These are phyloP conservation scores for Mallotus repandus DNA, from an alignment of 441 rosid genomes.

Conservation along the genomic window DNA sequence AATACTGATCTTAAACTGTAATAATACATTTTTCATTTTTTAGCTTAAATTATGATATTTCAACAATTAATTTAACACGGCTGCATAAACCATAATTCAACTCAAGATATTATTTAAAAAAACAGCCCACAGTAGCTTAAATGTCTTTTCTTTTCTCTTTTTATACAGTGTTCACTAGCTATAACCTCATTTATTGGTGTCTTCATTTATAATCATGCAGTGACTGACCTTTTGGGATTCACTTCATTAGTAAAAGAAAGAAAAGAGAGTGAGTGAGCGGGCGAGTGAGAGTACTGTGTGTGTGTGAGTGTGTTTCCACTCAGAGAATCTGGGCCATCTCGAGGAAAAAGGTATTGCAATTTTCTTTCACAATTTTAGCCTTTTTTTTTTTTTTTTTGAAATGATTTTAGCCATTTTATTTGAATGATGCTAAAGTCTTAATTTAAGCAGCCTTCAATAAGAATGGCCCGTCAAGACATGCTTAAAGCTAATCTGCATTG, in stretches of 20 bases:
- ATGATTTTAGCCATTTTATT: constrained; percentile 3
- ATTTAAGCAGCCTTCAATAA: neutral
- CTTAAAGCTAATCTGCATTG: no score
- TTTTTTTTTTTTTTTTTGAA: no score
- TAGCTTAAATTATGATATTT: no score
- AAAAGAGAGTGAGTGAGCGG: neutral
- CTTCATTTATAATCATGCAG: constrained; percentile 34
- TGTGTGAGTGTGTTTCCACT: constrained; percentile 19
- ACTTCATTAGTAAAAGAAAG: constrained; percentile 20
- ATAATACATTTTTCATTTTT: neutral
- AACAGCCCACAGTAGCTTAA: no score
- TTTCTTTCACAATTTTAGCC: no score
- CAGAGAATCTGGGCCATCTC: constrained; percentile 40
- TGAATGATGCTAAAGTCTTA: neutral
- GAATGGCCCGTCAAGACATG: neutral
- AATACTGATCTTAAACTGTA: neutral
- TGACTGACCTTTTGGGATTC: constrained; percentile 28
- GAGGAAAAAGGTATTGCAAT: constrained; percentile 40
- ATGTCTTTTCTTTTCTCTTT: neutral
- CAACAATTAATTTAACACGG: no score
- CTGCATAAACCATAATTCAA: no score
- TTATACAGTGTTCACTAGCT: constrained; percentile 14
- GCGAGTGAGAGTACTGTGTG: neutral
- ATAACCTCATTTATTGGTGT: neutral
- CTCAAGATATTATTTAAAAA: no score